Evolutionary conservation across 495 filamentous ascomycete species (phyloP), one percentile per base, ranked within the genome.

Genomic region (Entonaema liquescens): DNA sequence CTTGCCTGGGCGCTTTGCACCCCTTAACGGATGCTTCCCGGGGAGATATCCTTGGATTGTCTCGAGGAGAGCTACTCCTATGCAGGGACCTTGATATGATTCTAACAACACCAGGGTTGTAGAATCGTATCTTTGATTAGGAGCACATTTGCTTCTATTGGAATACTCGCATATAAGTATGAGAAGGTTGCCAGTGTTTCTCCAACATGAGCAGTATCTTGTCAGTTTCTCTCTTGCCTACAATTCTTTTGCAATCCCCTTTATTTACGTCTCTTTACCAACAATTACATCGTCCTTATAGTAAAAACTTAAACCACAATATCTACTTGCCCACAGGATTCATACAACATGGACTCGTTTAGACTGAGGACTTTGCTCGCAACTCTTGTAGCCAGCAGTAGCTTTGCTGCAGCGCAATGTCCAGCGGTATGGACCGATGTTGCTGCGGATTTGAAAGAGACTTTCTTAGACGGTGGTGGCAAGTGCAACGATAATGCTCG

Each of bases 371-470:
- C 58, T 4, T 49, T 72, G n/a, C 42, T 72, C 44, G 31, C 50
- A 23, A 23, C 60, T 25, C 57, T 72, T 5, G 60, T 44, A 2
- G 49, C 64, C 13, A 2, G 40, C 38, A 44, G 9, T 21, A 23
- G 70, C 5, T 35, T 66, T 31, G 50, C 47, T 2, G 33, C 15
- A 40, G 67, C 71, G 2, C 57, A 70, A 40, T 75, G 73, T 25
- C 73, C 73, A 19, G 25, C 69, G 2, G 65, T 65, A 5, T 75
- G 73, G 73, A 72, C 69, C 1, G 69, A 75, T 13, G 66, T 75
- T 40, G 73, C 73, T 13, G 3, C 65, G 5, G 73, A 75, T 11
- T 40, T 75, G 29, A 72, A 70, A 57, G 53, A 62, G 5, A 47
- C 57, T 5, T 72, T 75, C 54, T 26, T 72, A 2, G 62, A 49